phyloP scores from a whole-genome alignment of 257 asterid genomes.

The Solanum stenotomum region DNA sequence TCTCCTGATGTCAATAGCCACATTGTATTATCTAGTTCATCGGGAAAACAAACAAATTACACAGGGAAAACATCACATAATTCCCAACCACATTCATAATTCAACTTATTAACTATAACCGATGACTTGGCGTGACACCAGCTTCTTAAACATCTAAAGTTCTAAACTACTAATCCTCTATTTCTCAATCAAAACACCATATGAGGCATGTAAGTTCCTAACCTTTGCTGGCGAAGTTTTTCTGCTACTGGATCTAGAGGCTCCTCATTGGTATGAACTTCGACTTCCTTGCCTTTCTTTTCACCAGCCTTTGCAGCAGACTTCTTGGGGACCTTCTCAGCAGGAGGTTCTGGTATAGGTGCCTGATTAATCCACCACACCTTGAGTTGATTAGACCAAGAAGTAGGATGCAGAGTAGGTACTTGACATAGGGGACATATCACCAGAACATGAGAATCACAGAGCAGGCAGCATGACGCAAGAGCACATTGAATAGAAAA shows the following conservation, averaged over 20 bases:
- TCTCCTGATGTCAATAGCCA: not conserved
- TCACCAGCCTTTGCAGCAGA: conserved; percentile 42
- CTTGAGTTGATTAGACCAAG: not conserved
- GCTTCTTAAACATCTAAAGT: not conserved
- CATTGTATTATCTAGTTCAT: not conserved
- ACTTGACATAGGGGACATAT: not conserved
- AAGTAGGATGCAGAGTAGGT: not conserved
- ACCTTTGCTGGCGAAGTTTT: conserved; percentile 92
- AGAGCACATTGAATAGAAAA: not conserved
- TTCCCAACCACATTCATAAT: not conserved
- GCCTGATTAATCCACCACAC: conserved; percentile 32
- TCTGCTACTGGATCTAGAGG: conserved; percentile 81
- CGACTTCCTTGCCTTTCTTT: conserved; percentile 55
- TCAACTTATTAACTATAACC: not conserved
- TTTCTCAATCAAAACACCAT: not conserved
- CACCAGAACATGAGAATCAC: not conserved
- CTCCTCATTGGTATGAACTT: conserved; percentile 28
- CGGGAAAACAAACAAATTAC: not conserved
- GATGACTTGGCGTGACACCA: not conserved
- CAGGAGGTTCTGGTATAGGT: conserved; percentile 46
- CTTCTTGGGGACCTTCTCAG: conserved; percentile 61
- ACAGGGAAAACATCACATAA: not conserved
- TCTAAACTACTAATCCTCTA: not conserved
- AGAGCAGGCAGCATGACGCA: not conserved
- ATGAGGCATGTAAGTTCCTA: not conserved